phyloP scores from a whole-genome alignment of 495 filamentous ascomycete genomes.

The Emericellopsis terricola region DNA sequence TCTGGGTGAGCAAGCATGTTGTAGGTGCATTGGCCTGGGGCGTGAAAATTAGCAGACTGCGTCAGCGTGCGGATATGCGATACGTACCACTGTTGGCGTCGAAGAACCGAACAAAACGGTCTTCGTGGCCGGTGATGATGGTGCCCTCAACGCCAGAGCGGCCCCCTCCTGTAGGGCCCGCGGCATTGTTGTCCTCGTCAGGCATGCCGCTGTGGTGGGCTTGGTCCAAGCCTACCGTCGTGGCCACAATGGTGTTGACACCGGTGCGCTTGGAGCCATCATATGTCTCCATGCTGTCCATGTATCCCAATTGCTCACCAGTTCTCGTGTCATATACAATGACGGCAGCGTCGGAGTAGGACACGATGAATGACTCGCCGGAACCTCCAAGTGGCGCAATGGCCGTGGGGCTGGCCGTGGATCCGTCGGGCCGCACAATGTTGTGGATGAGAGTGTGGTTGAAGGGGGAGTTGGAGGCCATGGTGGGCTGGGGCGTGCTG shows the following conservation, averaged over 20 bases:
- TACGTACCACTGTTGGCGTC: conserved; percentile 94
- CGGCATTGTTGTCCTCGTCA: conserved; percentile 29
- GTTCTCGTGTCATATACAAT: conserved; percentile 82
- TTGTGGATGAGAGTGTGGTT: conserved; percentile 59
- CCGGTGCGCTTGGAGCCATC: conserved; percentile 67
- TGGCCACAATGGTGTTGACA: conserved; percentile 84
- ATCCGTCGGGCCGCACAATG: conserved; percentile 46
- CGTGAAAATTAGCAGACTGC: conserved; percentile 12
- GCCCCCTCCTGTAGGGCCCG: conserved; percentile 60
- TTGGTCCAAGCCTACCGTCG: conserved; percentile 58
- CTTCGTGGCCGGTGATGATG: conserved; percentile 89
- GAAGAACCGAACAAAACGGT: conserved; percentile 88
- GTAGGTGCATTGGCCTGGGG: conserved; percentile 90
- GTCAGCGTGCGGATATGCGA: not conserved
- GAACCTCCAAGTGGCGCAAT: conserved; percentile 70
- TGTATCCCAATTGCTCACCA: conserved; percentile 77
- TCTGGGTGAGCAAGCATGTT: conserved; percentile 93
- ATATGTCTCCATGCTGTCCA: conserved; percentile 87
- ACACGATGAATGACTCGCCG: conserved; percentile 89
- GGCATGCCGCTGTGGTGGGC: conserved; percentile 33
- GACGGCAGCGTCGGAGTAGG: conserved; percentile 76
- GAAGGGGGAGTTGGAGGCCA: conserved; percentile 43
- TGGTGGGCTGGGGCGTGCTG: conserved; percentile 73
- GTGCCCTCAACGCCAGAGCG: conserved; percentile 69
- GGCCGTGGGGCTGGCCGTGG: conserved; percentile 64